Evolutionary conservation across 148 eudicot species (phyloP).

Genomic region (Arctostaphylos glauca): DNA sequence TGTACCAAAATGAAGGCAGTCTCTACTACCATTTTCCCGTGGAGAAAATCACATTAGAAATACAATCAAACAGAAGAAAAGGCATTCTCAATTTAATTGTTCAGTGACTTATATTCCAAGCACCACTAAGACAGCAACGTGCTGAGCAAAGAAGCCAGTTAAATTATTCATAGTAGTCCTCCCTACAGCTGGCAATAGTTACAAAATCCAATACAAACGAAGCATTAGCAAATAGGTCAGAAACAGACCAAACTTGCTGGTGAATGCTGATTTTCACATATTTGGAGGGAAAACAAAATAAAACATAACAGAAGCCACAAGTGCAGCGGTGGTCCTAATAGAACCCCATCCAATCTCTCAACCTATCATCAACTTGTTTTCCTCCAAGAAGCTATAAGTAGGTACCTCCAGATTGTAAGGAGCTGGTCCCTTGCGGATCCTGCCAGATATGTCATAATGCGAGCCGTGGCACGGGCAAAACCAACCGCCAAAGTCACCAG

Average conservation of each 20-base stretch:
- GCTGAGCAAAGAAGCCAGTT: conserved; percentile 6
- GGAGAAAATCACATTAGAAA: neutral
- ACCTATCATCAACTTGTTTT: conserved; percentile 32
- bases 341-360: neutral
- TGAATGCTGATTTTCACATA: neutral
- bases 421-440: conserved; percentile 38
- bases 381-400: conserved; percentile 34
- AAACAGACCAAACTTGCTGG: conserved; percentile 2
- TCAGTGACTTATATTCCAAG: neutral
- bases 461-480: conserved; percentile 43
- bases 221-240: neutral
- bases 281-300: neutral
- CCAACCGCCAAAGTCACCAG: conserved; percentile 43
- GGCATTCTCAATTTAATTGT: neutral
- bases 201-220: conserved; percentile 2
- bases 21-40: neutral
- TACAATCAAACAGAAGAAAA: neutral
- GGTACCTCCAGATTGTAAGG: conserved; percentile 35
- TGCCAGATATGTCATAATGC: conserved; percentile 36
- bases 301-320: neutral
- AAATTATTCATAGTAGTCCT: conserved; percentile 1
- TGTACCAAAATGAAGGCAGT: neutral
- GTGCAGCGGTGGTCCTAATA: neutral
- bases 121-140: neutral
- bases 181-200: neutral